Conservation (phyloP, 495 filamentous ascomycete genomes). For the Trypethelium eluteriae region DNA sequence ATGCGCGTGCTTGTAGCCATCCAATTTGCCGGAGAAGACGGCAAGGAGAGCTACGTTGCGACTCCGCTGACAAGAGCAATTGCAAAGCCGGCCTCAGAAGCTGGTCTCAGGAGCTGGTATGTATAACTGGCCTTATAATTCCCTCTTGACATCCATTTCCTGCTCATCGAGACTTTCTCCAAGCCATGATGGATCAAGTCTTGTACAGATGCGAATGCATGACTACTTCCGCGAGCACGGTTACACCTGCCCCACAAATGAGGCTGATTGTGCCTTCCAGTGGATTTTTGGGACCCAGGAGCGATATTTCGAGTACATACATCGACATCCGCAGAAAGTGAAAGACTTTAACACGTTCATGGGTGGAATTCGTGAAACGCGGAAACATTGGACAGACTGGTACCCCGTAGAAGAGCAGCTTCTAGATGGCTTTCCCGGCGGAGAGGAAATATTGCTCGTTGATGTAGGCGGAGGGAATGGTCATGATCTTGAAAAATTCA, state of each 20-base stretch:
- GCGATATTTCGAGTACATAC: not conserved
- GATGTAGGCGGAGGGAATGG: slow-evolving; percentile 19
- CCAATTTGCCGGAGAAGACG: not conserved
- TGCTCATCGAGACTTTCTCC: too few species aligned
- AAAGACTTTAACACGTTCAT: not conserved
- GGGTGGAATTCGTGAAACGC: not conserved
- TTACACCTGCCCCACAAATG: not conserved
- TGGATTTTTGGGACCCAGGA: not conserved
- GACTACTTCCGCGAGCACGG: not conserved
- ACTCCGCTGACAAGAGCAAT: not conserved
- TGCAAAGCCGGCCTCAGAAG: not conserved
- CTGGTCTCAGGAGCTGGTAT: not conserved
- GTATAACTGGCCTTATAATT: not conserved
- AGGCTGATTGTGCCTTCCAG: not conserved
- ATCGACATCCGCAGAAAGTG: not conserved
- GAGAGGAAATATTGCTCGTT: slow-evolving; percentile 14
- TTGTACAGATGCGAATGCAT: not conserved
- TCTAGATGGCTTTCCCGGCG: not conserved
- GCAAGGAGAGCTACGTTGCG: not conserved
- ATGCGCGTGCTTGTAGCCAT: not conserved
- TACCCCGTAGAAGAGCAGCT: not conserved
- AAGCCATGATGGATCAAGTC: not conserved
- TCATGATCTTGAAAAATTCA: slow-evolving; percentile 15
- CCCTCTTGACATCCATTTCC: too few species aligned
- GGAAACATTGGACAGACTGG: not conserved